These are phyloP conservation scores for Talaromyces verruculosus DNA, from an alignment of 2,329 filamentous ascomycete species.

Conservation along the genomic window DNA sequence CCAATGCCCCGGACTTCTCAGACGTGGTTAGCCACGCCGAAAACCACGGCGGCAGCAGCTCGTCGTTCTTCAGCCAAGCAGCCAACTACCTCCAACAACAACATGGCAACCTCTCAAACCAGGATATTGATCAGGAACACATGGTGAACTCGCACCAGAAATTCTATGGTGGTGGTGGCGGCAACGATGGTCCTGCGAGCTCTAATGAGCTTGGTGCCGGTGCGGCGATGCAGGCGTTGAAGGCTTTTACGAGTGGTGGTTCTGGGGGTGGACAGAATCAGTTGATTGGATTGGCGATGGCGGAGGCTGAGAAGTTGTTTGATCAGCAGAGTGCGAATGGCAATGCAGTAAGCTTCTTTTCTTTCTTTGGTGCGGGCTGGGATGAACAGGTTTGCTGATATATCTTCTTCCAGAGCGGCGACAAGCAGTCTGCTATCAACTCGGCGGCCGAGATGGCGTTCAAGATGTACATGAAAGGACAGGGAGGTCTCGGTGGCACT, in stretches of 20 bases:
- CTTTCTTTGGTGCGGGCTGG: neutral
- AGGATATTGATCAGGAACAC: conserved; percentile 62
- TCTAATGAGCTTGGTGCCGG: conserved; percentile 44
- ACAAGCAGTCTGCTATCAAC: conserved; percentile 78
- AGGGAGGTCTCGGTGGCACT: conserved; percentile 54
- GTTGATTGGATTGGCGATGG: conserved; percentile 84
- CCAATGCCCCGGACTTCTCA: conserved; percentile 21
- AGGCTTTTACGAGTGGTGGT: conserved; percentile 64
- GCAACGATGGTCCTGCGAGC: conserved; percentile 43
- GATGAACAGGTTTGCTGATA: neutral
- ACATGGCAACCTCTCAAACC: conserved; percentile 47
- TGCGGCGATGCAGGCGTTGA: conserved; percentile 61
- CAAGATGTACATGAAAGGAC: conserved; percentile 86
- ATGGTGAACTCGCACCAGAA: conserved; percentile 74
- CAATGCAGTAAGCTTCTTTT: conserved; percentile 49
- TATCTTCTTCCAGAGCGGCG: conserved; percentile 48
- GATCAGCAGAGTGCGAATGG: conserved; percentile 59
- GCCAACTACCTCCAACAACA: conserved; percentile 56
- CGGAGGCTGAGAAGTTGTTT: conserved; percentile 77
- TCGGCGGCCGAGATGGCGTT: conserved; percentile 81
- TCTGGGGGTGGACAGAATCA: conserved; percentile 63
- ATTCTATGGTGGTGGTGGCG: conserved; percentile 61
- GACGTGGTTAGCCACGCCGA: conserved; percentile 49
- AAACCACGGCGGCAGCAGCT: conserved; percentile 51
- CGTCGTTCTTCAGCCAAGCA: conserved; percentile 56